Base-by-base conservation (phyloP, 192 early-diverging fungal genomes). In the Cetraspora pellucida region DNA sequence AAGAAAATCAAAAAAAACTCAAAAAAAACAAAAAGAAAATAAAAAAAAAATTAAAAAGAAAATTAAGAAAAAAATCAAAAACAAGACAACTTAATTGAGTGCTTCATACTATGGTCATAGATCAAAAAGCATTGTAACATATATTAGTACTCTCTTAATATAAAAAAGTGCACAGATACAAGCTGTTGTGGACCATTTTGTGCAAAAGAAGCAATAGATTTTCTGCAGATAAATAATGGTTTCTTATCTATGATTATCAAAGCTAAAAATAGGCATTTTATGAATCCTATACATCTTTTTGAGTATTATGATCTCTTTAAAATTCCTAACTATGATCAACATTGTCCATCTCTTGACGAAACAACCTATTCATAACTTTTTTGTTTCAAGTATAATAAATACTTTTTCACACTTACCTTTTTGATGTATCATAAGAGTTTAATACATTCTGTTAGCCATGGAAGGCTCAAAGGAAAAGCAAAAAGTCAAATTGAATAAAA, bases 191-290 rank as follows among this genome's bases (percentile, higher is more conserved):
- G 11, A 10, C 7, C 14, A 46, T 43, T 5, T 44, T 5, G 31
- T 14, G 37, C 65, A 44, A 17, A 9, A 44, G 65, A 67, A 44
- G 19, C 65, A 6, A 19, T 19, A n/a, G 9, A 23, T 67, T 13
- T 67, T 67, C 45, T 67, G 23, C 4, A 37, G n/a, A 2, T 13
- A 45, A 47, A 67, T 67, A 47, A 67, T 67, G 17, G 37, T 0
- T 67, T 67, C 23, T 25, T 67, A 14, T 21, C 65, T 44, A 37
- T 43, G 1, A 47, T 67, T 67, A 67, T 23, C 11, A 46, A 67
- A 67, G 65, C 10, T 7, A 10, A 21, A 10, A 43, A 67, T 47
- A 5, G 45, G 21, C 43, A 67, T 47, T 67, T 47, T 27, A n/a
- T n/a, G 8, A 67, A 67, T 27, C 10, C 43, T 0, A 21, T 67